Percentiles rank a stretch among this genome's conserved stretches.
These are phyloP conservation scores for Calonectria pauciramosa DNA, from an alignment of 2,329 filamentous ascomycete genomes.

Conservation along the genomic window DNA sequence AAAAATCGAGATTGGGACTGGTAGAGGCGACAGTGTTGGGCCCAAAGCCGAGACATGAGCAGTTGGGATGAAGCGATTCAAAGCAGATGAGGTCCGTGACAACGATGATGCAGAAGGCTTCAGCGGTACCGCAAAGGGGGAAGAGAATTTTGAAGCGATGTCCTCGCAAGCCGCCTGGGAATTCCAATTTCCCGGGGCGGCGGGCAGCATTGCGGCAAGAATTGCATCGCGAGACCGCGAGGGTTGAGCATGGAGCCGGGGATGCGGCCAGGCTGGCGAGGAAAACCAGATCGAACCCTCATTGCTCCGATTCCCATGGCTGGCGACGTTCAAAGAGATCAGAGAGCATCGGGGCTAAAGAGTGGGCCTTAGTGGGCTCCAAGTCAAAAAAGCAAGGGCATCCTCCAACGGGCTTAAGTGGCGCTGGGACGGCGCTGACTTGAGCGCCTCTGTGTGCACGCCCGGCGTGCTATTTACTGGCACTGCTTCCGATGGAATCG, in stretches of 20 bases:
- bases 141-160: neutral
- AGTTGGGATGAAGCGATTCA: too few species aligned
- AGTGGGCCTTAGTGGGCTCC: slow-evolving; percentile 9
- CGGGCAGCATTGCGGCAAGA: neutral
- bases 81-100: neutral
- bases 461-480: neutral
- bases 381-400: slow-evolving; percentile 43
- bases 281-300: slow-evolving; percentile 47
- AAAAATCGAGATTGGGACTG: neutral
- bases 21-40: neutral
- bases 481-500: neutral
- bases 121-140: too few species aligned
- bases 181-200: neutral
- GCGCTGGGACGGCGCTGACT: neutral
- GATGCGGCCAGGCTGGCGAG: slow-evolving; percentile 33
- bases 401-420: slow-evolving; percentile 36
- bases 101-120: neutral
- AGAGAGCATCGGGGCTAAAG: slow-evolving; percentile 45
- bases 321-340: slow-evolving; percentile 44
- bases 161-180: neutral
- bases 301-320: slow-evolving; percentile 53
- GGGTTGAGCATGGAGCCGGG: slow-evolving; percentile 22
- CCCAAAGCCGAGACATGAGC: neutral
- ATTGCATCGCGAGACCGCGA: slow-evolving; percentile 20
- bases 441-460: neutral